phyloP scores from a whole-genome alignment of 2,329 filamentous ascomycete species.

The Aspergillus sp. region DNA sequence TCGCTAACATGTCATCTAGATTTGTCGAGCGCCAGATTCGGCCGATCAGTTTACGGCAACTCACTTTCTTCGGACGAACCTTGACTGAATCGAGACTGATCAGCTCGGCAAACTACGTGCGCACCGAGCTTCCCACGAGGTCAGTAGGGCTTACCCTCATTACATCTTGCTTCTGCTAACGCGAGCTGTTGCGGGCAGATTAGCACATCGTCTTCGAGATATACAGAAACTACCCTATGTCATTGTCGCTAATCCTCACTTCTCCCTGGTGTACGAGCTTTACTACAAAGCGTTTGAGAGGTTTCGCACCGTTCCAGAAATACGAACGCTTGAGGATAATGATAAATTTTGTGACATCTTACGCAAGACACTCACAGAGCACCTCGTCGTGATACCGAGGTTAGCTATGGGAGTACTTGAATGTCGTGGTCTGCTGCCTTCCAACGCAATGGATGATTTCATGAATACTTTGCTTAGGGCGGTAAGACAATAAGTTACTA shows the following conservation, averaged over 20 bases:
- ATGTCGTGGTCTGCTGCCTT: conserved; percentile 77
- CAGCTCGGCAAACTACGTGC: conserved; percentile 95
- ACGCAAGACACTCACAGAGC: conserved; percentile 75
- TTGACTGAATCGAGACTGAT: conserved; percentile 86
- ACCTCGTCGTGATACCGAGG: conserved; percentile 90
- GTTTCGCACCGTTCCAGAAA: conserved; percentile 79
- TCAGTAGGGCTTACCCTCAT: conserved; percentile 35
- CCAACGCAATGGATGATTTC: conserved; percentile 82
- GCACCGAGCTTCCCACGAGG: conserved; percentile 87
- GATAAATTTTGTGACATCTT: conserved; percentile 81
- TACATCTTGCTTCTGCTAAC: neutral
- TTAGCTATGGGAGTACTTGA: conserved; percentile 93
- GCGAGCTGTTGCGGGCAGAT: conserved; percentile 47
- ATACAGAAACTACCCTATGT: conserved; percentile 97
- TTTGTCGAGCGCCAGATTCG: conserved; percentile 91
- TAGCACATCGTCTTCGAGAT: conserved; percentile 91
- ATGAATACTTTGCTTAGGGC: conserved; percentile 93
- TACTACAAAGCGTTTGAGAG: conserved; percentile 97
- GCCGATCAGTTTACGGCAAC: conserved; percentile 92
- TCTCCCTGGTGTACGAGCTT: conserved; percentile 91
- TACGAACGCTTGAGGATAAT: conserved; percentile 85
- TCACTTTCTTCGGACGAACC: conserved; percentile 95
- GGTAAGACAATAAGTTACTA: conserved; percentile 57
- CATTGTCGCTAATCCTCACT: conserved; percentile 91
- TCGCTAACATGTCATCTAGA: conserved; percentile 49